Evolutionary conservation across 2,329 filamentous ascomycete genomes (phyloP).

Genomic region (Colletotrichum sp.): DNA sequence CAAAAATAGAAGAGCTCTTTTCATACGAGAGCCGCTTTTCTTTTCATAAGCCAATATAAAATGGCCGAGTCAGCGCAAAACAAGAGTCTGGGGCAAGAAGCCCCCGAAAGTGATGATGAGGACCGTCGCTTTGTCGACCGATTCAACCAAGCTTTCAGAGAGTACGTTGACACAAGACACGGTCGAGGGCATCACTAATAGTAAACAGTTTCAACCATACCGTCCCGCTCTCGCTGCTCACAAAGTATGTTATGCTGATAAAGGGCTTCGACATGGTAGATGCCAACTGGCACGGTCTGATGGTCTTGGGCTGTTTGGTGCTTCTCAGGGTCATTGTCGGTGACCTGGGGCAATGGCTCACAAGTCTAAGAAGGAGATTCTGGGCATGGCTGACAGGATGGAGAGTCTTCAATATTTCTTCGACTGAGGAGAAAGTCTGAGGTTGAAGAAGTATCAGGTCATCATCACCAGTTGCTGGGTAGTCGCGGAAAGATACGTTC

Average conservation of each 20-base stretch:
- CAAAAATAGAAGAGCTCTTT: neutral
- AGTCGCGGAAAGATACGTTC: neutral
- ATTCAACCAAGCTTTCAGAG: neutral
- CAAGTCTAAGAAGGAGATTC: neutral
- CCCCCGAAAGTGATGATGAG: neutral
- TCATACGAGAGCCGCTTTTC: neutral
- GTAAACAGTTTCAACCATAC: accelerated
- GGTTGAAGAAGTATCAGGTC: neutral
- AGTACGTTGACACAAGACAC: neutral
- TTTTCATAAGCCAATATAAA: neutral
- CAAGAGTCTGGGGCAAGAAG: neutral
- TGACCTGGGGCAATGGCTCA: neutral
- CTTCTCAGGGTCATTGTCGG: neutral
- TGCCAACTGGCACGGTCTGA: neutral
- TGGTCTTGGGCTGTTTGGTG: neutral
- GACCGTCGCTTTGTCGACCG: neutral
- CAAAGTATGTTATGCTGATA: neutral
- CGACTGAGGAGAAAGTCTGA: neutral
- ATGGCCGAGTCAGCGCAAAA: neutral
- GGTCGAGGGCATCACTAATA: accelerated
- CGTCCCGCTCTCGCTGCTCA: neutral
- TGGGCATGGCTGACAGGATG: neutral
- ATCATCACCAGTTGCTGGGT: neutral
- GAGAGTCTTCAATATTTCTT: neutral
- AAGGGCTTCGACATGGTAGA: neutral